Evolutionary conservation across 164 flowering plant genomes (phyloP).

Genomic region (Cinnamomum chago): DNA sequence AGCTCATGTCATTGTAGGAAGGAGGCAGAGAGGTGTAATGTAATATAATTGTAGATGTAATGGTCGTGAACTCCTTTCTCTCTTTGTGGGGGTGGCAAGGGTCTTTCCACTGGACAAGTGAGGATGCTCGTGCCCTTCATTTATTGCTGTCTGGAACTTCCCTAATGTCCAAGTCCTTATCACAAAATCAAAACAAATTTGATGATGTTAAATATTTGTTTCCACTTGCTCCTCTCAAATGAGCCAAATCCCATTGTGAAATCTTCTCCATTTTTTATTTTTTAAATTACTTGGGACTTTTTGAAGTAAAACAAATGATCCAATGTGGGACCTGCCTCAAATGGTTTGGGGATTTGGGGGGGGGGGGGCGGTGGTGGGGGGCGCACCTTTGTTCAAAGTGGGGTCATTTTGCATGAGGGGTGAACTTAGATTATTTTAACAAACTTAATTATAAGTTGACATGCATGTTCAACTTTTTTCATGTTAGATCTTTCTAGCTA

Average conservation of each 20-base stretch:
- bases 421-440: no score
- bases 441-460: no score
- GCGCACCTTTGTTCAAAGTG: no score
- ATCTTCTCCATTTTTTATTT: no score
- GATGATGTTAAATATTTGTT: not conserved
- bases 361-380: no score
- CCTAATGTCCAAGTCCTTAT: slow-evolving; percentile 1
- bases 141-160: slow-evolving; percentile 2
- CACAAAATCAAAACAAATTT: no score
- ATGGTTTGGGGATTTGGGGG: no score
- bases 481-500: no score
- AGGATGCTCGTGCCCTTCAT: slow-evolving; percentile 19
- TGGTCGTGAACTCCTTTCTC: slow-evolving; percentile 2
- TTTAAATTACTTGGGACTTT: not conserved
- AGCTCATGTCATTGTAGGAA: not conserved
- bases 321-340: not conserved
- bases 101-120: slow-evolving; percentile 17
- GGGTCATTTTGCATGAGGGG: no score
- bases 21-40: not conserved
- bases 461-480: no score
- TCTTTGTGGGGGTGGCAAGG: not conserved
- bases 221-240: not conserved
- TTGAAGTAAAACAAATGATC: not conserved
- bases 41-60: slow-evolving; percentile 1
- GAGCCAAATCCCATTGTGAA: not conserved